These are phyloP conservation scores for Phytophthora vignae DNA, from an alignment of 352 stramenopile genomes.

Conservation along the genomic window DNA sequence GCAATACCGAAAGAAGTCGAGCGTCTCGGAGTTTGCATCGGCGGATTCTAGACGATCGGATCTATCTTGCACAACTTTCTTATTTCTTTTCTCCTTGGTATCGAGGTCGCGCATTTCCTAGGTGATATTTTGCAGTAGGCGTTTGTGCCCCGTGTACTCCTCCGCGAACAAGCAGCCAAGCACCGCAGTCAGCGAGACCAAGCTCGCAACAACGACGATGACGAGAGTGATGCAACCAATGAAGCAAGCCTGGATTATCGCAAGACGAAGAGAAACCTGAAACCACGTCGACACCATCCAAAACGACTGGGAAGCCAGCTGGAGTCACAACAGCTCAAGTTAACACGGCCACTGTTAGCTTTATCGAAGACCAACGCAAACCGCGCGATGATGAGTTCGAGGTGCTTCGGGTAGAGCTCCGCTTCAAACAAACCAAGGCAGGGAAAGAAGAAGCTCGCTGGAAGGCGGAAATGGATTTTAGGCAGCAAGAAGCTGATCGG, in stretches of 20 bases:
- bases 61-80: too few relatives aligned
- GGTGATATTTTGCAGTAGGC: not conserved
- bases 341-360: conserved; percentile 5
- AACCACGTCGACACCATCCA: not conserved
- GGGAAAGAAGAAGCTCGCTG: conserved; percentile 2
- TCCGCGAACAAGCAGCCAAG: not conserved
- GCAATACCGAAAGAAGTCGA: conserved; percentile 10
- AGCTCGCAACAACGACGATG: not conserved
- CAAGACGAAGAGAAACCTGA: not conserved
- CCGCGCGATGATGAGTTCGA: conserved; percentile 1
- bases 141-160: not conserved
- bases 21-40: not conserved
- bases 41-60: not conserved
- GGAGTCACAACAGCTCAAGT: conserved; percentile 8
- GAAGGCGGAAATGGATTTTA: conserved; percentile 7
- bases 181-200: not conserved
- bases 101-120: not conserved
- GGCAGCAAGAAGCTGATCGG: not conserved
- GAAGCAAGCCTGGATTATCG: not conserved
- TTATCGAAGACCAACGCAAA: conserved; percentile 3
- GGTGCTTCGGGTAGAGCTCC: not conserved
- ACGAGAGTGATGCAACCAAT: not conserved
- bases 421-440: not conserved
- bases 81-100: too few relatives aligned
- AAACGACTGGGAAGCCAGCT: not conserved